Evolutionary conservation across 768 basidiomycete genomes (phyloP), one percentile per base, ranked within the genome.

Genomic region (Austroboletus eburneus): DNA sequence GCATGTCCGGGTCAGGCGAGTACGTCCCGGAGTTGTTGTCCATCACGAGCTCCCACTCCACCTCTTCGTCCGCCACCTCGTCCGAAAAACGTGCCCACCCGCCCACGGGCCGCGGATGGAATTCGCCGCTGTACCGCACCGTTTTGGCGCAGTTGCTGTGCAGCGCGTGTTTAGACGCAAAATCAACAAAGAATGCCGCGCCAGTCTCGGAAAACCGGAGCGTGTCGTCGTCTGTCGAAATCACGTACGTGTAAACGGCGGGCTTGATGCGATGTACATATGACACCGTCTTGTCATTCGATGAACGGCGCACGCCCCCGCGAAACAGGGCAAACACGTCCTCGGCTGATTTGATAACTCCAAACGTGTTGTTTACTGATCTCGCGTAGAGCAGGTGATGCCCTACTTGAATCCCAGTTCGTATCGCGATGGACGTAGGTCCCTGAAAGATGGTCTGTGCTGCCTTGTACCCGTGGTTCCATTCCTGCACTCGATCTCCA

Each of bases 1-100:
- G 66, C 52, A 91, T 57, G 43, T 56, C 63, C 43, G 74, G 72
- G 58, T 88, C 79, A 1, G 91, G 90, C 25, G 87, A 76, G 61
- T 92, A 91, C 42, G 89, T 93, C 40, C 90, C 90, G 55, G 80
- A 83, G 58, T 87, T 86, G 57, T 93, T 92, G 63, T 92, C 90
- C 57, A 92, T 79, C 51, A 91, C 82, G 25, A 92, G 63, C 63
- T 92, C 87, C 86, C 90, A 93, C 25, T 69, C 62, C 36, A 84
- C 80, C 5, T 76, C 69, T 4, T 71, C 71, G 53, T 87, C 85
- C 2, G 66, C 58, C 1, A 61, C 73, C 27, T 62, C 65, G 53
- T 87, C 85, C 36, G 62, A 69, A 68, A 88, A 86, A 49, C 59
- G 69, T 39, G 65, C 73, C 84, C 80, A 91, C 3, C 81, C 89